Conservation (phyloP, 305 asterid genomes). For the Fraxinus baroniana region DNA sequence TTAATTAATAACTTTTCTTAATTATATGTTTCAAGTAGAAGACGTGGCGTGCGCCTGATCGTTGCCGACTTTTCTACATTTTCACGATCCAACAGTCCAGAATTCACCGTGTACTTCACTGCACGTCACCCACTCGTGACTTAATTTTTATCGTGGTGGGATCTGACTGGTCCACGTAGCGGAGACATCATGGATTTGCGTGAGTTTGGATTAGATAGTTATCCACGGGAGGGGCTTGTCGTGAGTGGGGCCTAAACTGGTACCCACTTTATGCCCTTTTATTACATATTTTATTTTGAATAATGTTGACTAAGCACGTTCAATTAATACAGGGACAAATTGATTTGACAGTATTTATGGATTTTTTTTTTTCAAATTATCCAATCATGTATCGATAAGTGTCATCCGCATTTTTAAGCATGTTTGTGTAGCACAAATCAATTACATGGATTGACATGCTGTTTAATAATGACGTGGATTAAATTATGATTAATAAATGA, state of each 20-base stretch:
- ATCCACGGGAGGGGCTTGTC: neutral
- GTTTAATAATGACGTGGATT: neutral
- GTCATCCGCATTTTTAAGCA: too few relatives aligned
- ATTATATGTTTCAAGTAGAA: neutral
- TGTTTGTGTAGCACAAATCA: too few relatives aligned
- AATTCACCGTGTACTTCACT: neutral
- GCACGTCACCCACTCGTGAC: neutral
- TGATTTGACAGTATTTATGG: too few relatives aligned
- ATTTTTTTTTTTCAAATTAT: too few relatives aligned
- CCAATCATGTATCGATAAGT: too few relatives aligned
- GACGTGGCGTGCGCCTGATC: neutral
- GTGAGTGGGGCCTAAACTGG: neutral
- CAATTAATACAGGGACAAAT: too few relatives aligned
- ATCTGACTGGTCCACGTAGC: neutral
- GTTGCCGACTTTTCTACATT: neutral
- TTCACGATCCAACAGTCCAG: neutral
- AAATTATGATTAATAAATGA: neutral
- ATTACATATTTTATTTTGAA: neutral
- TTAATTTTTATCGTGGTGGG: neutral
- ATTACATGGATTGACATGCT: neutral
- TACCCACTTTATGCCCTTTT: neutral
- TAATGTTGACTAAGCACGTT: too few relatives aligned
- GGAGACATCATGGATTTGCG: neutral
- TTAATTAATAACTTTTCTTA: neutral
- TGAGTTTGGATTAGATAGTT: neutral